Evolutionary conservation across 2,329 filamentous ascomycete genomes (phyloP).

Genomic region (Colletotrichum cereale): DNA sequence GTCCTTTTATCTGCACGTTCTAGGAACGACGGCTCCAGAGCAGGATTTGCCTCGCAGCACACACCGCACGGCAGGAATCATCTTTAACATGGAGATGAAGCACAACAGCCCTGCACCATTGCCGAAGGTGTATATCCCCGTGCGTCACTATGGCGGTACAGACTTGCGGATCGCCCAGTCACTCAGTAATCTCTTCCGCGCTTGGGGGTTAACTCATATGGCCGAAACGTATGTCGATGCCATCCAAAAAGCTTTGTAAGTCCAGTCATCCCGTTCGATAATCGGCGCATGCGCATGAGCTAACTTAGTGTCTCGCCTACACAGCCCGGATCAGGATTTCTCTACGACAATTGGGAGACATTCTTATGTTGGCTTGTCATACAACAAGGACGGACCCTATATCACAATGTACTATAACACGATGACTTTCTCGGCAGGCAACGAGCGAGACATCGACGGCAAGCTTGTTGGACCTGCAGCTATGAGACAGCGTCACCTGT

Average conservation of each 20-base stretch:
- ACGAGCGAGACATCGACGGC: slow-evolving; percentile 17
- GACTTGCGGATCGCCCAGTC: slow-evolving; percentile 34
- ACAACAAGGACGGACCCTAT: slow-evolving; percentile 23
- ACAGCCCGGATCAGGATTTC: slow-evolving; percentile 29
- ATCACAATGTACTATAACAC: slow-evolving; percentile 36
- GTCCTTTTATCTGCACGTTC: slow-evolving; percentile 41
- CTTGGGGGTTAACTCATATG: slow-evolving; percentile 7
- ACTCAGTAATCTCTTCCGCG: slow-evolving; percentile 29
- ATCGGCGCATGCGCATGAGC: not conserved
- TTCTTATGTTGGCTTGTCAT: slow-evolving; percentile 33
- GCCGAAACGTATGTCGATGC: slow-evolving; percentile 32
- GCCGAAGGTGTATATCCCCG: slow-evolving; percentile 51
- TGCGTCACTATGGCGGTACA: slow-evolving; percentile 48
- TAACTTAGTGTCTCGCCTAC: not conserved
- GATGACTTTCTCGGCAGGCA: slow-evolving; percentile 25
- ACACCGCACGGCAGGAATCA: slow-evolving; percentile 51
- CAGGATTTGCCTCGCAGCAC: slow-evolving; percentile 37
- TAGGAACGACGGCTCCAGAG: slow-evolving; percentile 39
- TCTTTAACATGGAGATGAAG: slow-evolving; percentile 51
- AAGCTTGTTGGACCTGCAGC: slow-evolving; percentile 34
- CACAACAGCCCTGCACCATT: slow-evolving; percentile 41
- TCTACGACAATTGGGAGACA: slow-evolving; percentile 31
- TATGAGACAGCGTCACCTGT: slow-evolving; percentile 31
- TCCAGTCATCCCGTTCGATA: not conserved
- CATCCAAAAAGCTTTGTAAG: slow-evolving; percentile 31